Conservation (phyloP, 2,329 filamentous ascomycete species). For the Cryphonectria carpinicola region DNA sequence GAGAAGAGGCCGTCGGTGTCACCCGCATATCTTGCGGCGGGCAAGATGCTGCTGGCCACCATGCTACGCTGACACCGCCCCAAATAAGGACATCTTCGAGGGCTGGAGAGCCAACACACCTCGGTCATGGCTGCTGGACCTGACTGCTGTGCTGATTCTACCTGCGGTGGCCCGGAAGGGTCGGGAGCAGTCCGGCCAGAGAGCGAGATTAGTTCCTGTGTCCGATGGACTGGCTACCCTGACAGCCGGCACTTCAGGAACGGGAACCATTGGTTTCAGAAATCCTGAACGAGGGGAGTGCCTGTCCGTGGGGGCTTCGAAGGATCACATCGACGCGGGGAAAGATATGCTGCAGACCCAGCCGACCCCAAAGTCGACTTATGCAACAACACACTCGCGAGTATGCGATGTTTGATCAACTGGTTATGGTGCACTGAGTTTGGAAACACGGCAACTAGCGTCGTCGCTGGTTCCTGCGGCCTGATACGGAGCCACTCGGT, state of each 20-base stretch:
- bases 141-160: neutral
- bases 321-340: constrained; percentile 6
- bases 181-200: neutral
- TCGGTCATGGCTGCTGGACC: neutral
- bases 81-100: neutral
- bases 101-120: neutral
- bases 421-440: neutral
- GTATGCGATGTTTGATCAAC: neutral
- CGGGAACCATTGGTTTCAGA: constrained; percentile 8
- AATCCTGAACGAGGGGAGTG: neutral
- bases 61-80: neutral
- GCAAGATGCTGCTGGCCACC: neutral
- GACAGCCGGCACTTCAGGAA: neutral
- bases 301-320: neutral
- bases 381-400: neutral
- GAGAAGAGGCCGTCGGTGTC: constrained; percentile 1
- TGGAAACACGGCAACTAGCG: neutral
- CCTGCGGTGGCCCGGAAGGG: neutral
- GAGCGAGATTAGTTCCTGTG: neutral
- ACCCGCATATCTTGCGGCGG: neutral
- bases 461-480: neutral
- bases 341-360: neutral
- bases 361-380: neutral
- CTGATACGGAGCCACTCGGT: neutral
- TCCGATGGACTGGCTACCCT: constrained; percentile 3